Base-by-base conservation (phyloP, 169 alveolate genomes). In the Sarcocystis neurona region DNA sequence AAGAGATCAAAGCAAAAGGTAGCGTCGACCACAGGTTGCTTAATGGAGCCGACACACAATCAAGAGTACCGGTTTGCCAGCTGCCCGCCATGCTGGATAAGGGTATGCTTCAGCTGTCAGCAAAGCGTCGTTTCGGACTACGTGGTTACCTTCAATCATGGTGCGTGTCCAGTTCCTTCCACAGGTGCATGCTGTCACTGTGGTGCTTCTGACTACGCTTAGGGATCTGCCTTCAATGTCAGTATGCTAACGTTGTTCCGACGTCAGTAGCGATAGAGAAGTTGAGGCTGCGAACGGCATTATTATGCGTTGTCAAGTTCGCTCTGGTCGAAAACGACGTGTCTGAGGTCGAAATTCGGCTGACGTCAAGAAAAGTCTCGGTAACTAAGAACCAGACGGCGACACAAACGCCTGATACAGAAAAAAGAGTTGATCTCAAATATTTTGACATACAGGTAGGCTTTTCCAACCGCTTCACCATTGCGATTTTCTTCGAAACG, bases 1-100 rank as follows among this genome's bases (percentile, higher is more conserved):
- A 79, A 50, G 87, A 79, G 23, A 47, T 48, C 44, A 43, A 41
- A 32, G 72, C 72, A 6, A 79, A 50, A 27, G 87, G 87, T 79
- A 30, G 53, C 48, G 23, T 27, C 53, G 20, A n/a, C 46, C 27
- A n/a, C 46, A 43, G 20, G 66, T 53, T 53, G 30, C 66, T 23
- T 15, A 53, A 23, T 53, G 30, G 66, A 23, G 66, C 23, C 23
- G 30, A 53, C 30, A 15, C 66, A 23, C 30, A 23, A 23, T 15
- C 66, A 53, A 23, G 23, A 53, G 66, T 15, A 23, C n/a, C 66
- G 30, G 66, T 23, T 53, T 53, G 66, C 66, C 66, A 53, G 66
- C 23, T 23, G 66, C 66, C 66, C 66, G 66, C 66, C n/a, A n/a
- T n/a, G n/a, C n/a, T n/a, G n/a, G n/a, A n/a, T n/a, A n/a, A n/a